A percentile compares a stretch with the other conserved stretches of the same genome.
phyloP scores from a whole-genome alignment of 1,284 basidiomycete species.

The Rhodotorula mucilaginosa region DNA sequence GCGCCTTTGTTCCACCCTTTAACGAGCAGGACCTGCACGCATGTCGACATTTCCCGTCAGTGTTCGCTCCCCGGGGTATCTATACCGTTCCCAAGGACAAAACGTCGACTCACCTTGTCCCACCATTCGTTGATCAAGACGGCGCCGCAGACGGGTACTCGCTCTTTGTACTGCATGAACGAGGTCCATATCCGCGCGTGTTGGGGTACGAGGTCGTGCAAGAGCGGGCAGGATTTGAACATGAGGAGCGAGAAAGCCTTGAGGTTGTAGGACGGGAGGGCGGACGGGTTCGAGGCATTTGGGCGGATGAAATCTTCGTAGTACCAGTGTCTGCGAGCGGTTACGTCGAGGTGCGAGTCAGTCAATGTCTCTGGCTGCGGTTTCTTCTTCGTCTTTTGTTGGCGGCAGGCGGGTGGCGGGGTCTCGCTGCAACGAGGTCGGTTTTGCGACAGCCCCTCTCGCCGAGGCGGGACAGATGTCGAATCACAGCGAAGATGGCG shows the following conservation, averaged over 20 bases:
- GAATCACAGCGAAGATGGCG: no score
- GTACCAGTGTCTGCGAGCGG: slow-evolving; percentile 99
- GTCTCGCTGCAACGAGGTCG: no score
- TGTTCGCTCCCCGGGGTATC: no score
- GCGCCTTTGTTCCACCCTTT: slow-evolving; percentile 97
- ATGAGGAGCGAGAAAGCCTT: slow-evolving; percentile 94
- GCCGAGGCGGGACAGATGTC: no score
- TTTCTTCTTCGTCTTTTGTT: no score
- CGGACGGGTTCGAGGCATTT: slow-evolving; percentile 71
- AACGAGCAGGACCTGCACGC: slow-evolving; percentile 75
- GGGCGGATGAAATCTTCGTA: slow-evolving; percentile 95
- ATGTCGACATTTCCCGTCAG: no score
- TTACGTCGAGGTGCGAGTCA: no score
- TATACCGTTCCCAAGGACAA: no score
- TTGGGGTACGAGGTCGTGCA: slow-evolving; percentile 56
- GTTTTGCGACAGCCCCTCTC: no score
- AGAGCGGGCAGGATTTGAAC: slow-evolving; percentile 75
- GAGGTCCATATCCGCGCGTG: slow-evolving; percentile 45
- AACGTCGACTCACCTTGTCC: slow-evolving; percentile 71
- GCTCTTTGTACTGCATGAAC: slow-evolving; percentile 93
- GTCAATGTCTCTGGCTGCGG: no score
- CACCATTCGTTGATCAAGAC: slow-evolving; percentile 88
- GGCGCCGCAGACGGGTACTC: slow-evolving; percentile 97
- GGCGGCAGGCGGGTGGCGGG: no score
- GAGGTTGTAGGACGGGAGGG: slow-evolving; percentile 75